Evolutionary conservation across 2,329 filamentous ascomycete genomes (phyloP).

Genomic region (Aspergillus piperis): DNA sequence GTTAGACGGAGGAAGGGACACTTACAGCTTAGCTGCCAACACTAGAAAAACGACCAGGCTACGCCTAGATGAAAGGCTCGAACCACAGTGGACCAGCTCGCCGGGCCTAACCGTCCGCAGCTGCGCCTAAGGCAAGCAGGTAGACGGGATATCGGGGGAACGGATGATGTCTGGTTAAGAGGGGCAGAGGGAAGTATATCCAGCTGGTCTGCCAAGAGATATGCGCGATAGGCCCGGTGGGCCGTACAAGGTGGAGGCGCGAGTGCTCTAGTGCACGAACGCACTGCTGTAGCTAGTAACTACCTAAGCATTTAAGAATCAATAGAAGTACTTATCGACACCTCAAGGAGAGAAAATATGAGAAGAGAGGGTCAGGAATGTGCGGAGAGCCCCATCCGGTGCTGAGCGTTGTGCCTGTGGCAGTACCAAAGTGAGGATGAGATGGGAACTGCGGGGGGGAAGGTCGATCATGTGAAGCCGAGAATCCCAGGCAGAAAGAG

Average conservation of each 20-base stretch:
- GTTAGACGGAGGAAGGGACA: constrained; percentile 4
- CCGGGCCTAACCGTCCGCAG: constrained; percentile 16
- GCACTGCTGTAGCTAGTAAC: not conserved
- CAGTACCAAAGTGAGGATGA: not conserved
- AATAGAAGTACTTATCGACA: not conserved
- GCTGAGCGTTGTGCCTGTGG: not conserved
- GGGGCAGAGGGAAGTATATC: constrained; percentile 12
- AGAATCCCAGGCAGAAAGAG: not conserved
- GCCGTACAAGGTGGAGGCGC: not conserved
- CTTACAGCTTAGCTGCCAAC: not conserved
- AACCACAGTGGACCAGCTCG: constrained; percentile 18
- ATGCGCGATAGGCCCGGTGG: constrained; percentile 5
- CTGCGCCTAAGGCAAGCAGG: constrained; percentile 12
- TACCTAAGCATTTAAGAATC: not conserved
- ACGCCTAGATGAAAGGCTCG: constrained; percentile 7
- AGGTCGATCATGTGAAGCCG: not conserved
- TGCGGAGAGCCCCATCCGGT: not conserved
- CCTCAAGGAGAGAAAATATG: not conserved
- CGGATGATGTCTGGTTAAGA: constrained; percentile 30
- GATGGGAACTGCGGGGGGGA: not conserved
- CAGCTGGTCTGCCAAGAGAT: constrained; percentile 16
- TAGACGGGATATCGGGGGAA: constrained; percentile 33
- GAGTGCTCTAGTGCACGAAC: not conserved
- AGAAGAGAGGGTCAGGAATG: not conserved
- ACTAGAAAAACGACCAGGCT: not conserved